Base-by-base conservation (phyloP, 352 stramenopile species). In the Pythium sp. region DNA sequence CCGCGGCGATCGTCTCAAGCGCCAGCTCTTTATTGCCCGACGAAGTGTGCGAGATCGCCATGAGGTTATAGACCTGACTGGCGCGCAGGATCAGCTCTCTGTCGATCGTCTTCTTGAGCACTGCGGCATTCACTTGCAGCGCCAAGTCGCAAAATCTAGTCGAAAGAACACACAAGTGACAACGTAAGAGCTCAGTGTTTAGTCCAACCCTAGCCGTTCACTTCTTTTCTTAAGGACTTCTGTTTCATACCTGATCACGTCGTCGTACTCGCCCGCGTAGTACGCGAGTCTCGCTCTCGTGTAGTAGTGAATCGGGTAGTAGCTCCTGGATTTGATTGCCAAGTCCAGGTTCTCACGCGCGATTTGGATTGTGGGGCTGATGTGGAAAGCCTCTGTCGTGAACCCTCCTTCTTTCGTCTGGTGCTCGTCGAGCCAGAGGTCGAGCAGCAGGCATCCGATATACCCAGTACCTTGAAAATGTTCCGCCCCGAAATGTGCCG, bases 21-120 rank as follows among this genome's bases (percentile, higher is more conserved):
- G 82, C 80, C 1, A 72, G 55, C 1, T 82, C 72, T 7, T 66
- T 20, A 0, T 80, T 64, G 0, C 78, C 77, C 12, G 68, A 58
- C 8, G 67, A 55, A 5, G 74, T 66, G 32, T 74, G 62, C 5
- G 72, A 70, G 15, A 82, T 59, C 18, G 65, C 81, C n/a, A 87
- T 62, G 67, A 87, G 77, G 65, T 90, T 93, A 70, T 77, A 77
- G 20, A 91, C 73, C 3, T 67, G 57, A 0, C 69, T 67, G 32
- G 69, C 32, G 20, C 72, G 65, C 6, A 87, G 66, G 20, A 80
- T 15, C 15, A 86, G 64, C 49, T 90, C 78, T 1, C 60, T 65
- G 54, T 90, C 80, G 41, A 86, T 71, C 65, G 72, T 66, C 28
- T 69, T 69, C 20, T 70, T 59, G 15, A 70, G 68, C 41, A 87